A percentile compares a stretch with the other conserved stretches of the same genome.
phyloP scores from a whole-genome alignment of 108 stramenopile species.

The Cyclotella cryptica region DNA sequence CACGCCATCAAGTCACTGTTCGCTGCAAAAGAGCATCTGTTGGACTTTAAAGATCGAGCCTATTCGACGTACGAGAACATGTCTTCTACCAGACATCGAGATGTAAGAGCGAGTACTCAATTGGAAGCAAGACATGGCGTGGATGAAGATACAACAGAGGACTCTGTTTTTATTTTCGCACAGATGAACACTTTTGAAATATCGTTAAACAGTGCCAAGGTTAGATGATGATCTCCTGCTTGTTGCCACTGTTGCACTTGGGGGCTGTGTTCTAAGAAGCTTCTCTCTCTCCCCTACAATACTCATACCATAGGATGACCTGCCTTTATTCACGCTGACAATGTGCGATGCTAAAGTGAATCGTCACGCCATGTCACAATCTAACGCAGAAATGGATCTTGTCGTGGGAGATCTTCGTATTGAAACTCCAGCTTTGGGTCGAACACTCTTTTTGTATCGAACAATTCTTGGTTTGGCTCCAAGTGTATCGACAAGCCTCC shows the following conservation, averaged over 20 bases:
- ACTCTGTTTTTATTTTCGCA: constrained; percentile 64
- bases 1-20: constrained; percentile 61
- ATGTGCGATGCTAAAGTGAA: constrained; percentile 67
- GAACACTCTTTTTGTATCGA: constrained; percentile 62
- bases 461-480: constrained; percentile 82
- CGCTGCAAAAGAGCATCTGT: constrained; percentile 44
- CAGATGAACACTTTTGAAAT: constrained; percentile 77
- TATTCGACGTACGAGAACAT: constrained; percentile 48
- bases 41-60: constrained; percentile 46
- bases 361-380: constrained; percentile 33
- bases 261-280: background rate
- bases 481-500: constrained; percentile 65
- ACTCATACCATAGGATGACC: constrained; percentile 57
- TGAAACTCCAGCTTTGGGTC: constrained; percentile 43
- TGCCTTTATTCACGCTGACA: constrained; percentile 75
- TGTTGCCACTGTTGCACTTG: background rate
- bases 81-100: constrained; percentile 25
- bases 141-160: background rate
- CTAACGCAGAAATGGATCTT: constrained; percentile 51
- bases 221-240: background rate
- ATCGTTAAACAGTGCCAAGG: constrained; percentile 69
- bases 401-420: constrained; percentile 74
- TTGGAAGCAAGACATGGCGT: background rate
- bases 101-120: background rate
- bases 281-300: background rate